A percentile compares a stretch with the other conserved stretches of the same genome.
Evolutionary conservation across 257 asterid species (phyloP).

Genomic region (Leonotis leonurus): DNA sequence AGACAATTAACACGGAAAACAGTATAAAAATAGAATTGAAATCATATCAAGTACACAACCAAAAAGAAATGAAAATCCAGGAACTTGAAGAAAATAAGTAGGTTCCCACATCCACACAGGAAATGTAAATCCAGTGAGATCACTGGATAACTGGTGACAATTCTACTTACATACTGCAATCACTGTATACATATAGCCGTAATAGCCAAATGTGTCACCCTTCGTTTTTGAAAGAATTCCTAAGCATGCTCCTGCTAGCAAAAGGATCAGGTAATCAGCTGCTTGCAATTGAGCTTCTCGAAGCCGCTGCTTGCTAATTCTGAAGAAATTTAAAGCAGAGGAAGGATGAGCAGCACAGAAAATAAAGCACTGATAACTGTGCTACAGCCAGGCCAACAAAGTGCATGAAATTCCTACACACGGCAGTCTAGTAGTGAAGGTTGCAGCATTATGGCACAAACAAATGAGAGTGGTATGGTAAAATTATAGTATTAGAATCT

Average conservation of each 20-base stretch:
- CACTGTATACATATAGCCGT: conserved; percentile 78
- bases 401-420: neutral
- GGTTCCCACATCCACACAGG: neutral
- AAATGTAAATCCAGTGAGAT: conserved; percentile 4
- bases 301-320: conserved; percentile 75
- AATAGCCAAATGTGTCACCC: conserved; percentile 88
- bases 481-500: too few relatives aligned
- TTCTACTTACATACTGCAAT: conserved; percentile 87
- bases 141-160: neutral
- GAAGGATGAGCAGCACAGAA: conserved; percentile 1
- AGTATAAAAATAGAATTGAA: neutral
- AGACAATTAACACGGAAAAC: neutral
- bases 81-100: neutral
- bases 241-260: conserved; percentile 94
- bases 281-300: conserved; percentile 94
- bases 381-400: neutral
- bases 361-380: neutral
- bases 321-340: conserved; percentile 27
- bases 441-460: neutral
- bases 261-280: conserved; percentile 82
- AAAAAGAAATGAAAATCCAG: neutral
- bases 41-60: neutral
- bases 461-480: neutral
- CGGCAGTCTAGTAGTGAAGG: conserved; percentile 1
- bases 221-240: conserved; percentile 79